These are phyloP conservation scores for Serendipita sp. DNA, from an alignment of 768 basidiomycete species.

Conservation along the genomic window DNA sequence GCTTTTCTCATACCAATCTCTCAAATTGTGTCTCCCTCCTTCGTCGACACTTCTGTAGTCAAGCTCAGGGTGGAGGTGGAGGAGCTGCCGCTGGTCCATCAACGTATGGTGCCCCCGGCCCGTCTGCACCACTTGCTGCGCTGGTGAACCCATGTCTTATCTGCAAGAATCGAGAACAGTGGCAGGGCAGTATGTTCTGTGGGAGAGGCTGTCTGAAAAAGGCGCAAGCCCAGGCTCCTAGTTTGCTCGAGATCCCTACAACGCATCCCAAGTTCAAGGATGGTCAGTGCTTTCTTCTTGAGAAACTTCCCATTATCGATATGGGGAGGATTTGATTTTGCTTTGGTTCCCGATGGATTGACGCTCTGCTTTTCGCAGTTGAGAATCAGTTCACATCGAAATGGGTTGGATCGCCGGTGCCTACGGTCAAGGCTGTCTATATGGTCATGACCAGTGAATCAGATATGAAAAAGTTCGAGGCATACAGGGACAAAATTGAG, in stretches of 20 bases:
- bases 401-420: constrained; percentile 41
- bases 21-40: neutral
- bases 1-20: no score
- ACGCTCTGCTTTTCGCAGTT: no score
- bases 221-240: constrained; percentile 38
- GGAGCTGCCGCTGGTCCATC: neutral
- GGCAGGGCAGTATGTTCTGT: constrained; percentile 47
- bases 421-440: constrained; percentile 44
- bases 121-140: neutral
- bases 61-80: neutral
- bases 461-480: constrained; percentile 39
- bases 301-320: no score
- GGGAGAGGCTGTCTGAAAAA: constrained; percentile 37
- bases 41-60: neutral
- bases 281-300: constrained; percentile 29
- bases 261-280: constrained; percentile 50
- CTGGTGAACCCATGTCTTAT: neutral
- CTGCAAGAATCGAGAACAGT: constrained; percentile 18
- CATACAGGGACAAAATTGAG: constrained; percentile 47
- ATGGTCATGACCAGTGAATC: constrained; percentile 40
- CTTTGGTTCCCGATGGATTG: no score
- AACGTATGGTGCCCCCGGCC: neutral
- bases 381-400: constrained; percentile 52
- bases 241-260: constrained; percentile 42
- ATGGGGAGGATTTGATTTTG: constrained; percentile 3